Base-by-base conservation (phyloP, 768 basidiomycete species). In the Lyophyllum shimeji region DNA sequence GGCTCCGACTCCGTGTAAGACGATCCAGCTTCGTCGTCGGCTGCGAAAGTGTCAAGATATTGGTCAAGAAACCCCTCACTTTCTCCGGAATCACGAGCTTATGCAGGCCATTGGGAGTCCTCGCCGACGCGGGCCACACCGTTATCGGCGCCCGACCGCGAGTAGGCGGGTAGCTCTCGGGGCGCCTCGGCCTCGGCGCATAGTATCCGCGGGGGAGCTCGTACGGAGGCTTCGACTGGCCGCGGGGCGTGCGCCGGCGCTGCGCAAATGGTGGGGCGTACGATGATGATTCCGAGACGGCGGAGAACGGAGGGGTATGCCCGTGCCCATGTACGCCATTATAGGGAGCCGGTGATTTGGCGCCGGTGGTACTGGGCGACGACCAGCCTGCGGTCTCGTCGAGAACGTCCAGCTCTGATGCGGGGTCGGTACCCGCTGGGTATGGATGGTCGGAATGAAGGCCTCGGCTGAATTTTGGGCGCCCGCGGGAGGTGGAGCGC, bases 1-100 rank as follows among this genome's bases (percentile, higher is more conserved):
- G 55, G 48, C 67, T 68, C 44, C 57, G 61, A 24, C 63, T 65
- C 55, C 65, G 61, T 24, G 45, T 56, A 11, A 25, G 52, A 17
- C 60, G 49, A 40, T 57, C 46, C 13, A 59, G 21, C 7, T 43
- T 31, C 20, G 57, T 55, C 13, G 55, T 55, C 23, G 60, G 47
- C 42, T 53, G 53, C 34, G 53, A 48, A 1, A 52, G 50, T 15
- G 27, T 57, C 52, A 63, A 42, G 23, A 58, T 42, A 34, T 17
- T 59, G 11, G 44, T 45, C 4, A 52, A 50, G 33, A 58, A 57
- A 3, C 46, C 47, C 20, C 44, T 47, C 27, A 52, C 13, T 33
- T 42, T 51, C 46, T 46, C 27, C 31, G 43, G 44, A 4, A 50
- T 15, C 39, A 45, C 18, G 17, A 43, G 42, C 20, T 18, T 39